Base-by-base conservation (phyloP, 2,329 filamentous ascomycete species). In the Arachnomyces sp. region DNA sequence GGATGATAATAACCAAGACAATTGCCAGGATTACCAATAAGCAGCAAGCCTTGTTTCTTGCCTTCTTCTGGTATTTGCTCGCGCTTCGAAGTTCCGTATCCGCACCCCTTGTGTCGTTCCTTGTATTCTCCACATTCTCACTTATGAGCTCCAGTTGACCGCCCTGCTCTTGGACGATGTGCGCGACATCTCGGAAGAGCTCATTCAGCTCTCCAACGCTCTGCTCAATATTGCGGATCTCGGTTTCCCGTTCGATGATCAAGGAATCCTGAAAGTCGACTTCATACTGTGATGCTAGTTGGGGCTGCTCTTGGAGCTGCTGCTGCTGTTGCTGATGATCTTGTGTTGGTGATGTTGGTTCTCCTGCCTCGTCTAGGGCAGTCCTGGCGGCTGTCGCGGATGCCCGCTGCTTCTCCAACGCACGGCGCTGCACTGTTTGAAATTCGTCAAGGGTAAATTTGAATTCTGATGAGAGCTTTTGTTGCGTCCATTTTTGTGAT, bases 141-240 rank as follows among this genome's bases (percentile, higher is more conserved):
- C 80, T 81, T 54, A 98, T 94, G 13, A 84, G 84, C 56, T 90
- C 83, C 20, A 98, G 71, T 63, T 85, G 79, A 52, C 87, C 84
- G 37, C 92, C 92, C 66, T 98, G 92, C 66, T 96, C 90, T 45
- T 79, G 79, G 37, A 98, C 89, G 62, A 98, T 95, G 62, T 94
- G 88, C 34, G 90, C 92, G n/a, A 98, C 88, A 68, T 98, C 90
- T 47, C 89, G 77, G 72, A 98, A 98, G 32, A 98, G 74, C 57
- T 96, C 92, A 55, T 98, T 98, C 47, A 98, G 70, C 56, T 98
- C 92, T 40, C 84, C 84, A 5, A 98, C 92, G 40, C 85, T 88
- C 63, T 95, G 89, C 67, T 96, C 92, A 55, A 98, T 98, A 59
- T 94, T 93, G 46, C 89, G 82, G 50, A 98, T 98, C 68, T 98